These are phyloP conservation scores for Allium fistulosum DNA, from an alignment of 106 monocot genomes.

Conservation along the genomic window DNA sequence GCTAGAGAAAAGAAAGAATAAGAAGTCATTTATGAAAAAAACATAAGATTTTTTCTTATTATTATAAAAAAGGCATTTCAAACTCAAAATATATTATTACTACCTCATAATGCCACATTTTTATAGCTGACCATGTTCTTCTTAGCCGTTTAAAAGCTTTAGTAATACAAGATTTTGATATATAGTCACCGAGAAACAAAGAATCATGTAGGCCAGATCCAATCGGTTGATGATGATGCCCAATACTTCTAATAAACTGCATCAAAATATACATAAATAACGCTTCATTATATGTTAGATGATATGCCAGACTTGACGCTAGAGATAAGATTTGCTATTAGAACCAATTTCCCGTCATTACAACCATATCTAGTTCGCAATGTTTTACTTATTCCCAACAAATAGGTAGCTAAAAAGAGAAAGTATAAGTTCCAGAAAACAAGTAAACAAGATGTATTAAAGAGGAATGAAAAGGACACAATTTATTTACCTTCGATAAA, in stretches of 20 bases:
- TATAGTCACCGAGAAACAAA: slow-evolving; percentile 41
- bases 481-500: slow-evolving; percentile 32
- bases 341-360: not conserved
- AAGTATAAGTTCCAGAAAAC: not conserved
- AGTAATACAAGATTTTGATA: slow-evolving; percentile 26
- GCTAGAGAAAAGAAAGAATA: not conserved
- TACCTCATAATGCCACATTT: slow-evolving; percentile 38
- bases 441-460: not conserved
- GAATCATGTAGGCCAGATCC: slow-evolving; percentile 28
- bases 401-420: not conserved
- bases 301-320: not conserved
- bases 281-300: not conserved
- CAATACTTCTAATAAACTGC: slow-evolving; percentile 24
- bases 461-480: not conserved
- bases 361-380: not conserved
- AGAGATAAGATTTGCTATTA: not conserved
- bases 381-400: not conserved
- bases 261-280: not conserved
- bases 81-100: slow-evolving; percentile 10
- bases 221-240: slow-evolving; percentile 16
- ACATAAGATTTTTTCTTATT: too few species aligned
- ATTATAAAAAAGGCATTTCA: too few species aligned
- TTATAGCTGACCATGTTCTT: slow-evolving; percentile 15
- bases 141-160: slow-evolving; percentile 19
- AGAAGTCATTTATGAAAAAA: not conserved